A percentile compares a stretch with the other conserved stretches of the same genome.
Evolutionary conservation across 2,329 filamentous ascomycete species (phyloP).

Genomic region (Exophiala viscosa): DNA sequence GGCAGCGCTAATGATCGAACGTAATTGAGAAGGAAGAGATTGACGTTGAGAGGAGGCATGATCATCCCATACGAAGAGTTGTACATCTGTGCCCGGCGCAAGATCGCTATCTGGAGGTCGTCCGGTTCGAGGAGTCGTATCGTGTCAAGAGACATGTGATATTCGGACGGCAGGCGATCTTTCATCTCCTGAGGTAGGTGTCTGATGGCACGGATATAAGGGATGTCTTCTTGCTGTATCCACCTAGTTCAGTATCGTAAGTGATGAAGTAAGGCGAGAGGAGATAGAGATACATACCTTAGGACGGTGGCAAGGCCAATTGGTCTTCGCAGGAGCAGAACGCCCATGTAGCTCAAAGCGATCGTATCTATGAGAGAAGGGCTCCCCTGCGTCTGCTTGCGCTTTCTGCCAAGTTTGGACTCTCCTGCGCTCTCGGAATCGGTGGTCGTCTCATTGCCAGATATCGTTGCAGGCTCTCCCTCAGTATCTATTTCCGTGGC

Average conservation of each 20-base stretch:
- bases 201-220: conserved; percentile 63
- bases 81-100: conserved; percentile 62
- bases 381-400: conserved; percentile 34
- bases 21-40: conserved; percentile 65
- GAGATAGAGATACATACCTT: conserved; percentile 31
- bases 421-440: conserved; percentile 28
- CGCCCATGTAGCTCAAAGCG: conserved; percentile 74
- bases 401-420: conserved; percentile 35
- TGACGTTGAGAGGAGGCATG: conserved; percentile 69
- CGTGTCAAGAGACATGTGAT: conserved; percentile 39
- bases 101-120: conserved; percentile 62
- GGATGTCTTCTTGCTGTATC: conserved; percentile 63
- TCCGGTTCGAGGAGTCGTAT: conserved; percentile 46
- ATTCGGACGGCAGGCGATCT: conserved; percentile 42
- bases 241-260: conserved; percentile 49
- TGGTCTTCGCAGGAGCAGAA: conserved; percentile 70
- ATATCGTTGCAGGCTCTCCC: conserved; percentile 21
- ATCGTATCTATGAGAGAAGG: conserved; percentile 73
- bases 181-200: conserved; percentile 44
- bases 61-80: conserved; percentile 63
- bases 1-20: conserved; percentile 71
- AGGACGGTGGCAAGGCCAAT: conserved; percentile 70
- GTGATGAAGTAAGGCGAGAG: background rate
- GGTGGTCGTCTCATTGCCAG: conserved; percentile 37
- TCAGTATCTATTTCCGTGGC: background rate